Base-by-base conservation (phyloP, 768 basidiomycete genomes). In the Glaciozyma antarctica region DNA sequence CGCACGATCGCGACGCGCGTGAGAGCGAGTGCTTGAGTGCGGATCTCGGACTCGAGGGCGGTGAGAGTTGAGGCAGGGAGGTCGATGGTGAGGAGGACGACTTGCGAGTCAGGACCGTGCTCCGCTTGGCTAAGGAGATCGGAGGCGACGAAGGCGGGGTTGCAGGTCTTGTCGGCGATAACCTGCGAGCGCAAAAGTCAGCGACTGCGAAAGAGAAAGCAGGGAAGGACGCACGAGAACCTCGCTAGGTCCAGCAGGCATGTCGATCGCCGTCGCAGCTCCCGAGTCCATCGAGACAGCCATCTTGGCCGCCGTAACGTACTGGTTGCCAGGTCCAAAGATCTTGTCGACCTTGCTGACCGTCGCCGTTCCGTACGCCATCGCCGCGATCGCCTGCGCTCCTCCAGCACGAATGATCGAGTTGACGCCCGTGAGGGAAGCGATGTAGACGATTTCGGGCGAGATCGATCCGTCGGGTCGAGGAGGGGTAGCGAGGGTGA, bases 261-360 rank as follows among this genome's bases (percentile, higher is more conserved):
- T 98, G 77, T 99, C 95, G 73, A 98, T 99, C 21, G 90, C 88
- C 10, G 97, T 92, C 67, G 93, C 77, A 13, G 95, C 94, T 73
- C 93, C 88, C 17, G 93, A 93, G 75, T 99, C 95, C 77, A 98
- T 99, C 76, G 97, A 93, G 30, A 99, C 94, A 61, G 94, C 78
- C 95, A 99, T 97, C 80, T 99, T 99, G 59, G 94, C 95, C 2
- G 95, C 95, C 2, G 94, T 99, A 28, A 99, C 95, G 91, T 93
- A 99, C 76, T 54, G 55, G 76, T 99, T 99, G 30, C 95, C 95
- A 9, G 95, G 95, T 13, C 95, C 95, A 74, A 98, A 94, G 72
- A 99, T 92, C 80, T 99, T 99, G 81, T 99, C 95, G 30, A 97
- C 94, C 78, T 99, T 98, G 21, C 92, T 90, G 9, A 93, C 90